phyloP scores from a whole-genome alignment of 805 yeast genomes.

The Saccharomycopsis vini region DNA sequence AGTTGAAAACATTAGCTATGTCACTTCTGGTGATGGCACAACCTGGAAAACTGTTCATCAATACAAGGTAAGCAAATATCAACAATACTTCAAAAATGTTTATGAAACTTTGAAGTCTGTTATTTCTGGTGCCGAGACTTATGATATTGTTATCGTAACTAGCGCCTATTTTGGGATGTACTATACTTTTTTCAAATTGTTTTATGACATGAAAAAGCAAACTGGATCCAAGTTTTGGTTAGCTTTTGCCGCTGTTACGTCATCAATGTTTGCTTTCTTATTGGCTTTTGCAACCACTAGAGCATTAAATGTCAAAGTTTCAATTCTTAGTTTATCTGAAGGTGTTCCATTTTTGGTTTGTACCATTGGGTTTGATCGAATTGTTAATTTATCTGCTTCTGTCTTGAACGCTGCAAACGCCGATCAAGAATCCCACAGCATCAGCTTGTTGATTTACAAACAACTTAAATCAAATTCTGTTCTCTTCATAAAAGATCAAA shows the following conservation, averaged over 20 bases:
- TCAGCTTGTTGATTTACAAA: constrained; percentile 26
- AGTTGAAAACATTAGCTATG: constrained; percentile 20
- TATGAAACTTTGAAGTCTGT: constrained; percentile 34
- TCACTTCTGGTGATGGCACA: constrained; percentile 33
- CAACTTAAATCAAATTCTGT: constrained; percentile 31
- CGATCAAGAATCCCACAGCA: constrained; percentile 23
- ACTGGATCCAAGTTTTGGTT: constrained; percentile 86
- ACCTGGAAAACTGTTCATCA: constrained; percentile 51
- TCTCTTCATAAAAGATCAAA: constrained; percentile 56
- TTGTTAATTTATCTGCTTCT: constrained; percentile 58
- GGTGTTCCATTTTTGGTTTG: constrained; percentile 92
- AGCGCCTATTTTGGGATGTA: constrained; percentile 83
- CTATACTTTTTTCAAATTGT: constrained; percentile 68
- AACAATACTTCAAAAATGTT: constrained; percentile 39
- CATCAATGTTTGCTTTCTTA: constrained; percentile 76
- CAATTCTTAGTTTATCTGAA: constrained; percentile 71
- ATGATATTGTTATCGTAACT: constrained; percentile 72
- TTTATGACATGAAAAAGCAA: constrained; percentile 58
- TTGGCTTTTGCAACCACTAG: constrained; percentile 62
- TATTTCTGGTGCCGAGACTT: constrained; percentile 68
- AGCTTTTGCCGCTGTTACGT: constrained; percentile 65
- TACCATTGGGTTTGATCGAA: constrained; percentile 84
- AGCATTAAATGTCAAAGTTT: constrained; percentile 49
- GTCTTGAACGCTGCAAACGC: constrained; percentile 36
- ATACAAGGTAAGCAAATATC: constrained; percentile 47